phyloP scores from a whole-genome alignment of 352 stramenopile genomes.

The Elongisporangium undulatum region DNA sequence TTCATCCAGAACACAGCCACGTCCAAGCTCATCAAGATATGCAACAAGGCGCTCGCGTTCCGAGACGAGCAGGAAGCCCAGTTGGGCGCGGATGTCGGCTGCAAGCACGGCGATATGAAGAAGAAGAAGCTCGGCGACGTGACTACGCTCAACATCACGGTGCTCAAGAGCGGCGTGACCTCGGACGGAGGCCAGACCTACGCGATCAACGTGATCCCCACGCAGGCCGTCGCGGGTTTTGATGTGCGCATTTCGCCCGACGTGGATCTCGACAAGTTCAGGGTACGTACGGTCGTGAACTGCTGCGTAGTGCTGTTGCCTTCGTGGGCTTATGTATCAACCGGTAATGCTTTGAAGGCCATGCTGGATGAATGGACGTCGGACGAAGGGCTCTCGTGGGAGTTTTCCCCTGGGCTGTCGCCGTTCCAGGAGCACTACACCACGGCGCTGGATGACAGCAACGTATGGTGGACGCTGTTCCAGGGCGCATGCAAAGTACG shows the following conservation, averaged over 20 bases:
- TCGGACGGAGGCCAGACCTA: constrained; percentile 74
- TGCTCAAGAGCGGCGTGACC: constrained; percentile 84
- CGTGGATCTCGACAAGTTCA: constrained; percentile 75
- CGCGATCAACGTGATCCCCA: constrained; percentile 93
- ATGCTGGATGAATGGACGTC: constrained; percentile 88
- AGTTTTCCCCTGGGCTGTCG: constrained; percentile 28
- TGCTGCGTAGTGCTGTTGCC: neutral
- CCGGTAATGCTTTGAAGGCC: constrained; percentile 11
- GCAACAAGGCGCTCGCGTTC: constrained; percentile 85
- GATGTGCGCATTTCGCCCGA: constrained; percentile 92
- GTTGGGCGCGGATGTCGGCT: constrained; percentile 70
- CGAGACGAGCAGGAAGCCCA: constrained; percentile 84
- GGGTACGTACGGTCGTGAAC: constrained; percentile 13
- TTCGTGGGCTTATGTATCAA: neutral
- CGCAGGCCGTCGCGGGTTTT: constrained; percentile 80
- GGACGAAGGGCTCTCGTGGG: constrained; percentile 78
- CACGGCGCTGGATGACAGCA: constrained; percentile 4
- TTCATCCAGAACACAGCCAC: constrained; percentile 96
- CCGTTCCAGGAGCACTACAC: constrained; percentile 17
- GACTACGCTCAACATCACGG: constrained; percentile 93
- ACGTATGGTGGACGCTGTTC: constrained; percentile 6
- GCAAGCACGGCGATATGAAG: constrained; percentile 91
- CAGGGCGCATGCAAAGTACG: constrained; percentile 1
- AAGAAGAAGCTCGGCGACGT: constrained; percentile 92
- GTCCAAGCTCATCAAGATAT: constrained; percentile 91